phyloP scores from a whole-genome alignment of 2,329 filamentous ascomycete species.

The Penicillium nordicum region DNA sequence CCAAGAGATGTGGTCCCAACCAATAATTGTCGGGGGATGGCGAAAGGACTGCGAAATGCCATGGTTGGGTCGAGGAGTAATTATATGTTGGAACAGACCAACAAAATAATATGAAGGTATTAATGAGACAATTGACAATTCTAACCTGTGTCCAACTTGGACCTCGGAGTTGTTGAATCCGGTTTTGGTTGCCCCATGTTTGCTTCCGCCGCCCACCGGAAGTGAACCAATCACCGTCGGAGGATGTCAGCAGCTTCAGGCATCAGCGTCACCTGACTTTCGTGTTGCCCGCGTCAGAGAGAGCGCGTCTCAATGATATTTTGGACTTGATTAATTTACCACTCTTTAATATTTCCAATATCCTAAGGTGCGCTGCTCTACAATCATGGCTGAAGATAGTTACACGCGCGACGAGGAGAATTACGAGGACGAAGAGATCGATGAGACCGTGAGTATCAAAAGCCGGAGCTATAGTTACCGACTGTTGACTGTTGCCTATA shows the following conservation, averaged over 20 bases:
- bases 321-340: background rate
- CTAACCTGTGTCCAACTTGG: background rate
- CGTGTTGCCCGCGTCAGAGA: constrained; percentile 28
- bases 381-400: constrained; percentile 38
- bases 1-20: constrained; percentile 17
- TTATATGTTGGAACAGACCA: background rate
- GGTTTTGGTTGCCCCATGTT: background rate
- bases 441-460: constrained; percentile 40
- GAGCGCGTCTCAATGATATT: constrained; percentile 28
- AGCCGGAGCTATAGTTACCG: background rate
- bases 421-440: constrained; percentile 47
- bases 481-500: constrained; percentile 4
- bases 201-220: background rate
- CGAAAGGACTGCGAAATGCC: constrained; percentile 41
- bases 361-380: background rate
- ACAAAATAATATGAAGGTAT: background rate
- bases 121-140: background rate
- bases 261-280: constrained; percentile 32
- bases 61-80: constrained; percentile 25
- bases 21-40: constrained; percentile 30
- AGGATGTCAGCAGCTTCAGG: constrained; percentile 29
- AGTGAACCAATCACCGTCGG: constrained; percentile 28
- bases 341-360: background rate
- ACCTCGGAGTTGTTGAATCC: constrained; percentile 6
- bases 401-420: constrained; percentile 39